Conservation (phyloP, 768 basidiomycete genomes). For the Termitomyces sp. region DNA sequence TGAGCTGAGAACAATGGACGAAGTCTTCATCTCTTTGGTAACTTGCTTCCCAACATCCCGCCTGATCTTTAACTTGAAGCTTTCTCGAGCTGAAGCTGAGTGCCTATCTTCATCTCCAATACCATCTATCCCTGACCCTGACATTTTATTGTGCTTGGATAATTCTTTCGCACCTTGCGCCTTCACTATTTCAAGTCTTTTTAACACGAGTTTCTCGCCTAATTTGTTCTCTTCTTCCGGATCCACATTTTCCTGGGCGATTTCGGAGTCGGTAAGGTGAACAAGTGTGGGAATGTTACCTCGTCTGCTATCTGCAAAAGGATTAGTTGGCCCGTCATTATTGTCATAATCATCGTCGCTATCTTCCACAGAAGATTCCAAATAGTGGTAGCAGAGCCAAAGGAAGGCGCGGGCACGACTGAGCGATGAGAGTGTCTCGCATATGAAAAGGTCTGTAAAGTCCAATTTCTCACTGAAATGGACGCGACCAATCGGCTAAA, state of each 20-base stretch:
- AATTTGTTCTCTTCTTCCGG: slow-evolving; percentile 35
- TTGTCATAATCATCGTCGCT: slow-evolving; percentile 36
- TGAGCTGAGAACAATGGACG: slow-evolving; percentile 18
- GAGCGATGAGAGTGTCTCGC: slow-evolving; percentile 62
- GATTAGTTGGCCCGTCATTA: slow-evolving; percentile 38
- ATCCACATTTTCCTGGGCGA: slow-evolving; percentile 41
- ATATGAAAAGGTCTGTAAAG: slow-evolving; percentile 80
- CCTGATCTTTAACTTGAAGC: slow-evolving; percentile 23
- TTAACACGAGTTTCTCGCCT: slow-evolving; percentile 33
- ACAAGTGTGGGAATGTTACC: slow-evolving; percentile 33
- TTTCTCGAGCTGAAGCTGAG: slow-evolving; percentile 17
- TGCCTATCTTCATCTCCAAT: slow-evolving; percentile 17
- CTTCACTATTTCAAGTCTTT: slow-evolving; percentile 34
- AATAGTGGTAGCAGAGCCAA: slow-evolving; percentile 80
- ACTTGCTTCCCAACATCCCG: slow-evolving; percentile 14
- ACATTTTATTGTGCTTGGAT: slow-evolving; percentile 11
- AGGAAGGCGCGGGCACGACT: slow-evolving; percentile 79
- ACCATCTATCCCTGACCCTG: slow-evolving; percentile 12
- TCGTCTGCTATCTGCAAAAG: slow-evolving; percentile 49
- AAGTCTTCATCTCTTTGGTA: slow-evolving; percentile 20
- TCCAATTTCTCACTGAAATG: slow-evolving; percentile 73
- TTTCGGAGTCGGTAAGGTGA: slow-evolving; percentile 34
- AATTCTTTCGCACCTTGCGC: slow-evolving; percentile 25
- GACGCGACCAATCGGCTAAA: slow-evolving; percentile 48
- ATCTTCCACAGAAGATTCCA: slow-evolving; percentile 40